Evolutionary conservation across 2,329 filamentous ascomycete species (phyloP).

Genomic region (Fonsecaea nubica): DNA sequence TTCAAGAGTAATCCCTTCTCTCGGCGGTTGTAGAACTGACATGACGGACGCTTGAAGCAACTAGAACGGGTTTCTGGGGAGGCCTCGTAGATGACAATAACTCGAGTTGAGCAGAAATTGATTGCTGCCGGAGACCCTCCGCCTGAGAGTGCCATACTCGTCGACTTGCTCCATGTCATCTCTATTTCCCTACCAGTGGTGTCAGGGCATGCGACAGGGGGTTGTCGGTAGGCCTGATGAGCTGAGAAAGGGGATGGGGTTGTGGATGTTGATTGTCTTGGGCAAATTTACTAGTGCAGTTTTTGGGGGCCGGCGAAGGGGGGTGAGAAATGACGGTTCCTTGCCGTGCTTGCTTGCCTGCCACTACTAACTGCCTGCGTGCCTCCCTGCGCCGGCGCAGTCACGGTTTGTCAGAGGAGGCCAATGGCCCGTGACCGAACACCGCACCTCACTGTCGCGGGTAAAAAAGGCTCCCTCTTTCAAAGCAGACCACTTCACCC

Average conservation of each 20-base stretch:
- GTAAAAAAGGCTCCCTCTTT: constrained; percentile 11
- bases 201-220: background rate
- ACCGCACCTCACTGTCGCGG: constrained; percentile 10
- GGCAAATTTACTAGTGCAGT: constrained; percentile 16
- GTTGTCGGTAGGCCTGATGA: background rate
- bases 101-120: background rate
- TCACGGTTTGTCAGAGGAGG: constrained; percentile 14
- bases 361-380: no score
- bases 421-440: constrained; percentile 3
- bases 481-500: constrained; percentile 15
- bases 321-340: background rate
- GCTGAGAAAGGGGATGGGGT: background rate
- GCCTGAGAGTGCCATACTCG: background rate
- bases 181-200: background rate
- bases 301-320: background rate
- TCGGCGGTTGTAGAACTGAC: constrained; percentile 7
- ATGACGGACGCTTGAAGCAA: background rate
- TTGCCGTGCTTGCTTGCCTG: no score
- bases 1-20: constrained; percentile 16
- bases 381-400: background rate
- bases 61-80: background rate
- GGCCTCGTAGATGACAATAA: background rate
- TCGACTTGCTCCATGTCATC: background rate
- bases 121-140: background rate
- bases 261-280: background rate